Base-by-base conservation (phyloP, 257 asterid species). In the Coffea eugenioides region DNA sequence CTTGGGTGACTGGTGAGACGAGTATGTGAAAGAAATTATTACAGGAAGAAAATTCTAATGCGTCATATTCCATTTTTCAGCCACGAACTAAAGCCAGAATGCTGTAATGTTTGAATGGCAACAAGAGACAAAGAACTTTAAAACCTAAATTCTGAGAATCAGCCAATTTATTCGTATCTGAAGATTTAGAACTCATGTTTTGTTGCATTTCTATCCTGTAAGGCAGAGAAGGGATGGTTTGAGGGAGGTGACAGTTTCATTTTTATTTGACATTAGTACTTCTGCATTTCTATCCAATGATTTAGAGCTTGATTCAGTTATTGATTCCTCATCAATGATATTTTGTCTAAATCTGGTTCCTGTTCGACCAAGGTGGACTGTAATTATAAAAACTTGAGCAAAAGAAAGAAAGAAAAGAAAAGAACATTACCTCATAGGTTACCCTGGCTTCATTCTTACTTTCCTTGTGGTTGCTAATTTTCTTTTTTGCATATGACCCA, bases 401-500 rank as follows among this genome's bases (percentile, higher is more conserved):
- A 39, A 39, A 39, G 43, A 39, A 39, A 39, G 5, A 39, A 39
- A 39, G 43, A 39, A 39, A 39, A 39, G 43, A 31, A 56, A 57
- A 36, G 15, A 39, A 69, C 36, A 39, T 56, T 59, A 75, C 41
- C 41, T 59, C 56, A 1, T 75, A 10, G 1, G 36, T 9, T 34
- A 15, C 46, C 18, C 4, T 67, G 56, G 25, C 41, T 43, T 25
- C 14, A 43, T 54, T 69, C 41, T 18, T 79, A 0, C 27, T 68
- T 52, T 45, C 16, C 16, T 74, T n/a, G 27, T 59, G 18, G 4
- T 77, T 74, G 49, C 21, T 62, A 21, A 39, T 49, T 31, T 61
- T 31, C 31, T 68, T 75, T 84, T 45, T 82, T 83, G 76, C 74
- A 34, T 57, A 64, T 49, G 80, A 77, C 61, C 89, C 89, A 68